Evolutionary conservation across 2,329 filamentous ascomycete species (phyloP).

Genomic region (Domatiomyces globalis): DNA sequence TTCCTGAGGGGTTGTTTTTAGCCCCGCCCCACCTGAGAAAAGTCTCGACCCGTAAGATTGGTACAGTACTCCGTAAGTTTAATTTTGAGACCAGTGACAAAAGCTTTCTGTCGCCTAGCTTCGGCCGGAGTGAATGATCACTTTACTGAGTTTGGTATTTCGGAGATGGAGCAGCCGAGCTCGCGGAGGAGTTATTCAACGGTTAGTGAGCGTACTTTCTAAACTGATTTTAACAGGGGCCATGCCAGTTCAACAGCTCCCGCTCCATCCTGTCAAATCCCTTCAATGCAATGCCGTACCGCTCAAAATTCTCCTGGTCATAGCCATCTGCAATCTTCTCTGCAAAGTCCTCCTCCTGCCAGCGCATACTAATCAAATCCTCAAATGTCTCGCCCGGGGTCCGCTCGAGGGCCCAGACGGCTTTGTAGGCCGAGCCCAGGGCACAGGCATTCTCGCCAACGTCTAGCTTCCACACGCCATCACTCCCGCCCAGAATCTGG

Average conservation of each 20-base stretch:
- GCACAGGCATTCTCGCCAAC: slow-evolving; percentile 93
- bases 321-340: slow-evolving; percentile 74
- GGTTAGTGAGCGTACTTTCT: too few relatives aligned
- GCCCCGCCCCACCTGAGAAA: too few relatives aligned
- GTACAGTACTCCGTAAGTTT: too few relatives aligned
- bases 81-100: too few relatives aligned
- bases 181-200: too few relatives aligned
- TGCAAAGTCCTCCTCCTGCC: slow-evolving; percentile 73
- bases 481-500: slow-evolving; percentile 72
- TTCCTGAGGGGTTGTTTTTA: too few relatives aligned
- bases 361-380: slow-evolving; percentile 66
- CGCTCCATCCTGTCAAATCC: slow-evolving; percentile 67
- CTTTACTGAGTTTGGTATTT: too few relatives aligned
- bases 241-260: slow-evolving; percentile 37
- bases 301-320: slow-evolving; percentile 55
- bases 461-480: slow-evolving; percentile 86
- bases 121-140: too few relatives aligned
- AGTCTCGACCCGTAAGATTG: too few relatives aligned
- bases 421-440: slow-evolving; percentile 86
- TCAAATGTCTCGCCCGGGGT: slow-evolving; percentile 64
- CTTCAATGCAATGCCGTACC: slow-evolving; percentile 61
- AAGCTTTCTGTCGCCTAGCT: too few relatives aligned
- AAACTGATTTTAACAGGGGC: not conserved
- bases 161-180: too few relatives aligned
- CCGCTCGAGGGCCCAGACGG: slow-evolving; percentile 70